These are phyloP conservation scores for Purpureocillium lavendulum DNA, from an alignment of 2,329 filamentous ascomycete species.

Conservation along the genomic window DNA sequence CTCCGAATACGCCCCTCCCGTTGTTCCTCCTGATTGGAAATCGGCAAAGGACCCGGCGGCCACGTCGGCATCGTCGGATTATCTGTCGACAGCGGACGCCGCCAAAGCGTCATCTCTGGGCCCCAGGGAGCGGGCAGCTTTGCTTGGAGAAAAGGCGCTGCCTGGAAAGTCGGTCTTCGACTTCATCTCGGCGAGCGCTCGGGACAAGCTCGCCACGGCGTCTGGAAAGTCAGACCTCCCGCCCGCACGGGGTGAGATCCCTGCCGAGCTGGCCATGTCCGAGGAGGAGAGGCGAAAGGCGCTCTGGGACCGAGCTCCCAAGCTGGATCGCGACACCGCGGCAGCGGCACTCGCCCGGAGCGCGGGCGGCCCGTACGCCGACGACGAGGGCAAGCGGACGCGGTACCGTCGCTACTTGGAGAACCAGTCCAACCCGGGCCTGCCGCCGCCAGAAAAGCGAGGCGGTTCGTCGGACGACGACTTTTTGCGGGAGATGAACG, in stretches of 20 bases:
- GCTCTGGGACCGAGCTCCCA: constrained; percentile 51
- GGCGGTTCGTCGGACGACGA: constrained; percentile 51
- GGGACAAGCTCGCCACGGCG: constrained; percentile 66
- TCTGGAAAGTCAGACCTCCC: constrained; percentile 74
- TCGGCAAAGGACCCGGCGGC: constrained; percentile 39
- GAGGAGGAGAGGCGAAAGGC: constrained; percentile 55
- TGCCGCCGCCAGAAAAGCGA: constrained; percentile 42
- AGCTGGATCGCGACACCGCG: constrained; percentile 58
- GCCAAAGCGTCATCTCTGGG: constrained; percentile 71
- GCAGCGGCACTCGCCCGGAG: constrained; percentile 60
- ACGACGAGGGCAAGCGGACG: constrained; percentile 69
- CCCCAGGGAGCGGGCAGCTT: constrained; percentile 64
- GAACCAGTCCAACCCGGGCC: constrained; percentile 45
- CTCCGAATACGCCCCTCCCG: constrained; percentile 50
- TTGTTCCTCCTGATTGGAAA: constrained; percentile 67
- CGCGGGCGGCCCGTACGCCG: constrained; percentile 65
- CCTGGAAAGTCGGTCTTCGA: constrained; percentile 95
- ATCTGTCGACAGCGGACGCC: constrained; percentile 65
- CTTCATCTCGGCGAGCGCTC: constrained; percentile 70
- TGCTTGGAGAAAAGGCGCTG: constrained; percentile 68
- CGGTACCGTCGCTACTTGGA: constrained; percentile 80
- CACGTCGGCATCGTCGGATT: constrained; percentile 18
- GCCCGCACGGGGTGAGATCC: constrained; percentile 65
- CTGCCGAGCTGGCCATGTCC: constrained; percentile 52
- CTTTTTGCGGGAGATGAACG: constrained; percentile 68